phyloP scores from a whole-genome alignment of 2,329 filamentous ascomycete species.

The Madurella mycetomatis region DNA sequence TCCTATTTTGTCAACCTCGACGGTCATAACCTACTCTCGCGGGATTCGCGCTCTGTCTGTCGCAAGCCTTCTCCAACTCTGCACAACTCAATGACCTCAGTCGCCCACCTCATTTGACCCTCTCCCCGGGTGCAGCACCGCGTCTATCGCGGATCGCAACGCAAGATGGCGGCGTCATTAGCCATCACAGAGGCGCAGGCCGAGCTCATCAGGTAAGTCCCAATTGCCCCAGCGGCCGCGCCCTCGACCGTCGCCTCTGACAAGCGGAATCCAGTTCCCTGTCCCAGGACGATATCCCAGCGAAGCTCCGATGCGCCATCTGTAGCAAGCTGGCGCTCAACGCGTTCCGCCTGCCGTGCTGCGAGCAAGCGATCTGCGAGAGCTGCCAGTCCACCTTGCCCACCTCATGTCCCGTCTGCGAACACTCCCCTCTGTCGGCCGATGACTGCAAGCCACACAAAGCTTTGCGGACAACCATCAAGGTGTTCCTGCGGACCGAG shows the following conservation, averaged over 20 bases:
- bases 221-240: background rate
- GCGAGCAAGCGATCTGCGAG: slow-evolving; percentile 91
- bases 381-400: slow-evolving; percentile 74
- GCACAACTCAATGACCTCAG: slow-evolving; percentile 11
- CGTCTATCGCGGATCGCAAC: slow-evolving; percentile 11
- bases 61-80: background rate
- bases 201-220: slow-evolving; percentile 53
- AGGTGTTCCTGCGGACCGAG: slow-evolving; percentile 83
- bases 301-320: slow-evolving; percentile 89
- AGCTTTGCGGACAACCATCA: slow-evolving; percentile 83
- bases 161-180: slow-evolving; percentile 26
- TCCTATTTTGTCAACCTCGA: too few species aligned
- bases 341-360: slow-evolving; percentile 87
- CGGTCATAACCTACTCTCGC: too few species aligned
- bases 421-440: slow-evolving; percentile 80
- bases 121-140: slow-evolving; percentile 4
- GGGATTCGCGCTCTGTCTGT: too few species aligned
- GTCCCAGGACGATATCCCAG: slow-evolving; percentile 80
- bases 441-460: slow-evolving; percentile 88
- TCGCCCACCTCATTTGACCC: background rate
- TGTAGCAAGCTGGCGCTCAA: slow-evolving; percentile 90
- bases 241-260: slow-evolving; percentile 12
- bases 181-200: slow-evolving; percentile 48
- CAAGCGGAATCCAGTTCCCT: slow-evolving; percentile 55
- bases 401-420: slow-evolving; percentile 84